Conservation (phyloP, 2,329 filamentous ascomycete species). For the Claviceps monticola region DNA sequence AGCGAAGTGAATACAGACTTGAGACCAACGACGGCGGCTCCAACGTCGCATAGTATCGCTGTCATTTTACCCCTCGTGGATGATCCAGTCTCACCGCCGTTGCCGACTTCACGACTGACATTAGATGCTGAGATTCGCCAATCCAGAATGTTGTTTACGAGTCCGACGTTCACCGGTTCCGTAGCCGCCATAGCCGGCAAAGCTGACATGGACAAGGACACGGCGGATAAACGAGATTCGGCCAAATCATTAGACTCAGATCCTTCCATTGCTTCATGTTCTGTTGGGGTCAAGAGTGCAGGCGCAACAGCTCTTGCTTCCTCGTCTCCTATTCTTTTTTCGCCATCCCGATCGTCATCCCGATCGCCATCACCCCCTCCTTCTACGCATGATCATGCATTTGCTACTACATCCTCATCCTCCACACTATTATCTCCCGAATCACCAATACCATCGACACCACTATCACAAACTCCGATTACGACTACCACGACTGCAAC, state of each 20-base stretch:
- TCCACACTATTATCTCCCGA: conserved; percentile 4
- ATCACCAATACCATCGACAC: conserved; percentile 6
- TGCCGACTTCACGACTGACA: conserved; percentile 14
- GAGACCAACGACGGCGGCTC: conserved; percentile 4
- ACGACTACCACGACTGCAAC: neutral
- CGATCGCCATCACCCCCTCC: neutral
- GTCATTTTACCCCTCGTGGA: conserved; percentile 8
- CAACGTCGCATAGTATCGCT: neutral
- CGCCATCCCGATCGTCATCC: conserved; percentile 7
- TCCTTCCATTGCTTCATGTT: conserved; percentile 14
- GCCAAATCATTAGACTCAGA: conserved; percentile 31
- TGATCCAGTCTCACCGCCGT: conserved; percentile 8
- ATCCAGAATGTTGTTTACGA: conserved; percentile 27
- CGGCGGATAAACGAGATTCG: conserved; percentile 34
- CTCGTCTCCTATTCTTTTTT: conserved; percentile 3
- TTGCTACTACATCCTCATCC: neutral
- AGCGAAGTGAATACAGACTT: conserved; percentile 1
- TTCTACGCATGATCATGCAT: neutral
- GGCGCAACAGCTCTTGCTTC: neutral
- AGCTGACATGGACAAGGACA: conserved; percentile 13
- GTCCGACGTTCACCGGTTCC: conserved; percentile 24
- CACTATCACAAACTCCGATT: conserved; percentile 4
- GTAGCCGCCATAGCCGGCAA: conserved; percentile 24
- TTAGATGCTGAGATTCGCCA: conserved; percentile 25
- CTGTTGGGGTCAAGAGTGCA: conserved; percentile 7